A percentile compares a stretch with the other conserved stretches of the same genome.
These are phyloP conservation scores for Pluteus cervinus DNA, from an alignment of 768 basidiomycete species.

Conservation along the genomic window DNA sequence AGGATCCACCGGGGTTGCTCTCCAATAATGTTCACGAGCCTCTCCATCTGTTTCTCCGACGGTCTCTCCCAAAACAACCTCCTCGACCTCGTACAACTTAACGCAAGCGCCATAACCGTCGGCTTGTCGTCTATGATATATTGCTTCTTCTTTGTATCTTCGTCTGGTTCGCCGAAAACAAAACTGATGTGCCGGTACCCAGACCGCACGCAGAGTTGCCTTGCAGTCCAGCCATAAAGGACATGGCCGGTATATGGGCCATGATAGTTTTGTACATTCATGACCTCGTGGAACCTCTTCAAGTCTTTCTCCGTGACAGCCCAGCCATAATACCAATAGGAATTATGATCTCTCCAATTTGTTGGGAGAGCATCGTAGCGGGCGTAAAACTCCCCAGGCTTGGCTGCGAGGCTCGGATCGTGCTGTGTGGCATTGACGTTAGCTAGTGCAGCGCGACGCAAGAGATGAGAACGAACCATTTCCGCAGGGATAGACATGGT, in stretches of 20 bases:
- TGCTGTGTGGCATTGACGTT: too few species aligned
- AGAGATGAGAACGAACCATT: too few species aligned
- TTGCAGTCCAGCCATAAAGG: background rate
- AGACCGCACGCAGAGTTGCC: background rate
- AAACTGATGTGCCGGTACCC: constrained; percentile 1
- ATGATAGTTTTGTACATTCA: constrained; percentile 2
- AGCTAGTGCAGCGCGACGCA: too few species aligned
- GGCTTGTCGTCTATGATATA: constrained; percentile 5
- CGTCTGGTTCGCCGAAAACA: constrained; percentile 4
- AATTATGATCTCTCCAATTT: constrained; percentile 1
- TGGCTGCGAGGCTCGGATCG: too few species aligned
- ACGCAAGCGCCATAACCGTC: constrained; percentile 3
- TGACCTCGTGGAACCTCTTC: too few species aligned
- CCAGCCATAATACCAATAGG: constrained; percentile 9
- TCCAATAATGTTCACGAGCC: constrained; percentile 7
- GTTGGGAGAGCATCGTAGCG: constrained; percentile 3
- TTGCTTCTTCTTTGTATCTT: constrained; percentile 2
- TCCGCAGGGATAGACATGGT: too few species aligned
- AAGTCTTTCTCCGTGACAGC: constrained; percentile 2
- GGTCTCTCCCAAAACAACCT: too few species aligned
- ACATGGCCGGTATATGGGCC: background rate
- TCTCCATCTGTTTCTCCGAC: constrained; percentile 3
- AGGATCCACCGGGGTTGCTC: constrained; percentile 8
- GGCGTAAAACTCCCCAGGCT: too few species aligned
- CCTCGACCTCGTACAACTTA: background rate